Evolutionary conservation across 148 eudicot species (phyloP).

Genomic region (Fagopyrum tataricum): DNA sequence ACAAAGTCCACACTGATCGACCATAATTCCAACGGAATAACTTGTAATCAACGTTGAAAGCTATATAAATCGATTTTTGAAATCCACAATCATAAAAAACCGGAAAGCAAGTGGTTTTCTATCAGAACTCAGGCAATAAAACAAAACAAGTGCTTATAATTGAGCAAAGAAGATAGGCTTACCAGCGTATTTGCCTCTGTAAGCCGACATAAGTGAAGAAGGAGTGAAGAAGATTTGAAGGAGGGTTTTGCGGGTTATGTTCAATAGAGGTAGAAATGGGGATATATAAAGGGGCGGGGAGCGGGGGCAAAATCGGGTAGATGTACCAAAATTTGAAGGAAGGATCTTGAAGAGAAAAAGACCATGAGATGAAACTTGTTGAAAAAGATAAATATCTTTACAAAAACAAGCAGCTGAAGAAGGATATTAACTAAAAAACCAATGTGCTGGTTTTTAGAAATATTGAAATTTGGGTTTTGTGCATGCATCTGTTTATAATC

Average conservation of each 20-base stretch:
- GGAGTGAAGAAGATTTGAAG: background rate
- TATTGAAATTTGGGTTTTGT: background rate
- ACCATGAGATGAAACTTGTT: no score
- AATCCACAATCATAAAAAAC: background rate
- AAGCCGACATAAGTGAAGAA: slow-evolving; percentile 14
- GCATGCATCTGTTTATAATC: background rate
- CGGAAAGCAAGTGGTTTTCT: background rate
- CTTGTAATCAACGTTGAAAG: background rate
- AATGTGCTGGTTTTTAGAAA: background rate
- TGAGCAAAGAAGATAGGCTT: background rate
- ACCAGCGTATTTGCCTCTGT: slow-evolving; percentile 22
- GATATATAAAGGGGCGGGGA: background rate
- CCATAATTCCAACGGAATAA: background rate
- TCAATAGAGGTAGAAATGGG: background rate
- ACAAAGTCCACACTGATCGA: background rate
- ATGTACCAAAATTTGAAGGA: no score
- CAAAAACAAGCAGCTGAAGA: background rate
- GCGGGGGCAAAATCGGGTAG: no score
- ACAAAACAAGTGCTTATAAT: background rate
- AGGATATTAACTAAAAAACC: background rate
- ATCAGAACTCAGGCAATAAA: background rate
- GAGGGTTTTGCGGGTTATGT: background rate
- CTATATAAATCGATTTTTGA: background rate
- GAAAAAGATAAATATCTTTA: background rate
- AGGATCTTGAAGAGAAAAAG: background rate